Evolutionary conservation across 2,329 filamentous ascomycete genomes (phyloP).

Genomic region (Helotiales sp.): DNA sequence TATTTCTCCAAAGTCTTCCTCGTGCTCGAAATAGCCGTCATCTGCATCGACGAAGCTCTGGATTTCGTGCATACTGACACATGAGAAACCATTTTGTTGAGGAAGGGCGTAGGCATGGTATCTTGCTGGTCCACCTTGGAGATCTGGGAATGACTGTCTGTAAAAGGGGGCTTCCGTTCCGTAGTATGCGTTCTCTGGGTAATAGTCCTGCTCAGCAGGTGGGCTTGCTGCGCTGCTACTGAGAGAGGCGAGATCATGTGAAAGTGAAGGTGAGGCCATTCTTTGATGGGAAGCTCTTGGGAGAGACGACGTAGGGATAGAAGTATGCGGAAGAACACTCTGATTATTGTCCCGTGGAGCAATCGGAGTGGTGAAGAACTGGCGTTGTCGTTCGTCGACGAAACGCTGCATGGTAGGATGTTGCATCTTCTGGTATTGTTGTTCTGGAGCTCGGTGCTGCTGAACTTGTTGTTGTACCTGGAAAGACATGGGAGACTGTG

Average conservation of each 20-base stretch:
- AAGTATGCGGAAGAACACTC: not conserved
- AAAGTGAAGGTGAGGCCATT: constrained; percentile 36
- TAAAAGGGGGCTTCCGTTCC: not conserved
- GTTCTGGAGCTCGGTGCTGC: not conserved
- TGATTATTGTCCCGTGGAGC: not conserved
- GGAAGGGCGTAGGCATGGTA: constrained; percentile 6
- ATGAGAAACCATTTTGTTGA: constrained; percentile 10
- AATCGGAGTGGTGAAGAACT: constrained; percentile 26
- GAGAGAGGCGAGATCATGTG: constrained; percentile 33
- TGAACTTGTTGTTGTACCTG: constrained; percentile 6
- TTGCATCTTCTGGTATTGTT: not conserved
- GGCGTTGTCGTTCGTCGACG: constrained; percentile 27
- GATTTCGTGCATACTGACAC: constrained; percentile 39
- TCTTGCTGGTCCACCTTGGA: not conserved
- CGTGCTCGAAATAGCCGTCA: constrained; percentile 28
- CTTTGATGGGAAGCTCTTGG: constrained; percentile 25
- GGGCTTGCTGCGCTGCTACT: constrained; percentile 32
- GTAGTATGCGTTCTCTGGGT: constrained; percentile 28
- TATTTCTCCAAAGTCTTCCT: constrained; percentile 31
- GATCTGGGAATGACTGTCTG: not conserved
- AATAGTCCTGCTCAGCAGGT: constrained; percentile 30
- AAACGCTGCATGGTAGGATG: constrained; percentile 30
- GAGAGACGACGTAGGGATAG: constrained; percentile 25
- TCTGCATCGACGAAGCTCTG: constrained; percentile 36
- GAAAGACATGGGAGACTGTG: not conserved